Base-by-base conservation (phyloP, 2,329 filamentous ascomycete genomes). In the Penicillium sp. region DNA sequence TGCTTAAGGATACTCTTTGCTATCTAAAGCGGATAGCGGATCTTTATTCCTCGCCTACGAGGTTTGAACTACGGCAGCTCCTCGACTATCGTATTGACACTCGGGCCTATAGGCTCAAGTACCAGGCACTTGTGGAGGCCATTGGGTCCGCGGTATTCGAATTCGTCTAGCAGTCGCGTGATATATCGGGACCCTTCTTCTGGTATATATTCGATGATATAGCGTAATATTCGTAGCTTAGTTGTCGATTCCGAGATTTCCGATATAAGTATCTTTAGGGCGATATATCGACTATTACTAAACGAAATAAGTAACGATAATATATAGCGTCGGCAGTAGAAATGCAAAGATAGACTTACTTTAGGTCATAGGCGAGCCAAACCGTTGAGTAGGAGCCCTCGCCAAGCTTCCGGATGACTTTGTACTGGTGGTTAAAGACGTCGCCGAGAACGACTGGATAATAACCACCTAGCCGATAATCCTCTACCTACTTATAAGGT, bases 331-430 rank as follows among this genome's bases (percentile, higher is more conserved):
- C 51, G 39, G 23, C 5, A 43, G 56, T 54, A 48, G 53, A 48
- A 53, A 58, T 59, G 10, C 21, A 42, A 57, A 54, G 45, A 57
- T 54, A 44, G 54, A 63, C 65, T 63, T 53, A 71, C 68, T 65
- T 55, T 21, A 62, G 58, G 60, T 76, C 69, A 21, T 61, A 63
- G 58, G 76, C 77, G 29, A 80, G 72, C 79, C 76, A 81, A 55
- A 80, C 75, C 12, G 76, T 81, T 31, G 77, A 76, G 60, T 67
- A 79, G 13, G 73, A 73, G 38, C 79, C 78, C 4, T 71, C 73
- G 17, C 78, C 78, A 10, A 81, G 70, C 66, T 81, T 81, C 56
- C 77, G 73, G 50, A 78, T 66, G 38, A 80, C 68, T 49, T 69
- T 69, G 61, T 81, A 81, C 48, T 75, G 73, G 27, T 67, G 70